Evolutionary conservation across 306 rosid species (phyloP).

Genomic region (Acacia melanoxylon): DNA sequence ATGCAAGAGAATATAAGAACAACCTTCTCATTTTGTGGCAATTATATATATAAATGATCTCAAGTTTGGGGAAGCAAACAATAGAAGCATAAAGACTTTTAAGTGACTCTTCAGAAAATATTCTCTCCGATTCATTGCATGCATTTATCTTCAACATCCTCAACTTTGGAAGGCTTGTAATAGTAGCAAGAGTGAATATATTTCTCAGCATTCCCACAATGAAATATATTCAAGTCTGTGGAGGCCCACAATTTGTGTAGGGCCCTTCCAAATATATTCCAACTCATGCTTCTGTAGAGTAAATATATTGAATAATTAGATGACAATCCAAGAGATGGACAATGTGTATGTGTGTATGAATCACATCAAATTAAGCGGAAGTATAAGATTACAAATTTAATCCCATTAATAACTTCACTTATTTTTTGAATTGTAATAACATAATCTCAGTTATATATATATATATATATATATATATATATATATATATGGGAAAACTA

Average conservation of each 20-base stretch:
- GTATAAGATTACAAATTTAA: background rate
- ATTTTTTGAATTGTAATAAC: too few relatives aligned
- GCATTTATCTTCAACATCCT: rapidly evolving
- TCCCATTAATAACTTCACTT: background rate
- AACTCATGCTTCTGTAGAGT: background rate
- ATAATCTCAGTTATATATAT: too few relatives aligned
- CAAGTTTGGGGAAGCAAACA: background rate
- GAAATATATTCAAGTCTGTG: too few relatives aligned
- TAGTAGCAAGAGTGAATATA: background rate
- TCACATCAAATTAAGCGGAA: too few relatives aligned
- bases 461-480: too few relatives aligned
- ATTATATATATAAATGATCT: rapidly evolving
- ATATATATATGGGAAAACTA: too few relatives aligned
- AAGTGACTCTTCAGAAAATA: too few relatives aligned
- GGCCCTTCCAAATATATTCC: background rate
- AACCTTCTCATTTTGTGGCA: background rate
- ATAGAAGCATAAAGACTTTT: background rate
- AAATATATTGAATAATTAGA: background rate
- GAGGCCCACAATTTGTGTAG: background rate
- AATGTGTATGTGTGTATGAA: too few relatives aligned
- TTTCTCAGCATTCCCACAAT: background rate
- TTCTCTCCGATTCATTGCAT: background rate
- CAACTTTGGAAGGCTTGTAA: background rate
- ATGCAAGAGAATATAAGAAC: background rate
- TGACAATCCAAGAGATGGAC: background rate